These are phyloP conservation scores for Solanum gracilifrons DNA, from an alignment of 257 asterid genomes.

Conservation along the genomic window DNA sequence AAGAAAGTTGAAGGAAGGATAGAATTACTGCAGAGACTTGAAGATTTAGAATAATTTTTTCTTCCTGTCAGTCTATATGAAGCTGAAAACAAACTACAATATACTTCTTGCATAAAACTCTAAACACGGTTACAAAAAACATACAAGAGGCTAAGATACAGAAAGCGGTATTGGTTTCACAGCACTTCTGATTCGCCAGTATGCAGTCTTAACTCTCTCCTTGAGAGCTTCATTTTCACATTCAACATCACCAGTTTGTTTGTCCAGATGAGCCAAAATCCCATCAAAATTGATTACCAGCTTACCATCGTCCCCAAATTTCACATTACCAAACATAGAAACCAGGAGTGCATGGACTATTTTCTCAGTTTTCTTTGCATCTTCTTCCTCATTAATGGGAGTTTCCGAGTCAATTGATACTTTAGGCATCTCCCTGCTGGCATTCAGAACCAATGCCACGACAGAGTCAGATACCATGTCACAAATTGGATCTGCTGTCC, in stretches of 20 bases:
- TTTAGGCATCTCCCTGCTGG: constrained; percentile 61
- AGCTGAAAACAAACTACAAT: background rate
- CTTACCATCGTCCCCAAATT: constrained; percentile 54
- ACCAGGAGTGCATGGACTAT: constrained; percentile 71
- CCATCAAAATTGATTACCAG: constrained; percentile 70
- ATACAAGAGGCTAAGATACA: constrained; percentile 15
- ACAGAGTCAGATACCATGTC: constrained; percentile 95
- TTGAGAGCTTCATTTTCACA: constrained; percentile 71
- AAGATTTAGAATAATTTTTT: background rate
- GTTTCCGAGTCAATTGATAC: constrained; percentile 54
- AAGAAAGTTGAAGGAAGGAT: background rate
- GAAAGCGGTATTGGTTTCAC: constrained; percentile 78
- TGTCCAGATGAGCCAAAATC: constrained; percentile 56
- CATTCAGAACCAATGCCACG: constrained; percentile 75
- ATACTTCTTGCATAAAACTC: background rate
- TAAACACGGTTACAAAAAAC: background rate
- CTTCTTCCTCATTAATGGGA: constrained; percentile 34
- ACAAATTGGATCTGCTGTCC: constrained; percentile 94
- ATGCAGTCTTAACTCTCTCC: constrained; percentile 75
- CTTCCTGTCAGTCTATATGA: background rate
- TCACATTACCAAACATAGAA: constrained; percentile 84
- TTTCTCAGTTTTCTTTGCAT: constrained; percentile 57
- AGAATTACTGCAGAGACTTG: background rate
- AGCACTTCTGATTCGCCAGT: constrained; percentile 51
- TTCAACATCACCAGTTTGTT: constrained; percentile 68